Base-by-base conservation (phyloP, 1,284 basidiomycete species). In the Trichosporon ovoides region DNA sequence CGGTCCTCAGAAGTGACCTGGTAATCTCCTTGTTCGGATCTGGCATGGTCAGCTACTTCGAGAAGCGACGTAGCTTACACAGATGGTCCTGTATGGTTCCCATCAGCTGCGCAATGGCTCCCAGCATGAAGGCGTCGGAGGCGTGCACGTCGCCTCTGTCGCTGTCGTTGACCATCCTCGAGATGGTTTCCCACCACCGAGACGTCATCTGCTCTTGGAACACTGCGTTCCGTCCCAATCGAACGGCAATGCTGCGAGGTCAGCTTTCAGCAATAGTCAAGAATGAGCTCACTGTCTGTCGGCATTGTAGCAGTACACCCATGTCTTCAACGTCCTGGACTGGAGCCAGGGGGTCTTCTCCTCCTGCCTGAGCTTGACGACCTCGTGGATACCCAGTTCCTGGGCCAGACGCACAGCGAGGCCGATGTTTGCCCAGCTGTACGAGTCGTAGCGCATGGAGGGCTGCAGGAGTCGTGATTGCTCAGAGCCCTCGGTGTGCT, bases 151-250 rank as follows among this genome's bases (percentile, higher is more conserved):
- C 56, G 36, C 43, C 43, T 31, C 40, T 50, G n/a, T 31, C 18
- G 19, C 43, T 22, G 34, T 40, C 19, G 9, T 38, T 38, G 28
- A 60, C 52, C 14, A 53, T 31, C 11, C n/a, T 52, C 2, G 58
- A 56, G n/a, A 60, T 33, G 3, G 33, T 24, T 19, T 61, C 60
- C 60, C 60, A 61, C 60, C 60, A 61, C 3, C 57, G 60, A 24
- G 60, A 58, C 14, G 56, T 58, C 60, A 58, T 61, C 16, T 57
- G 43, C 38, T 53, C 51, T 14, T 58, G 57, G 24, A 58, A 49
- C 19, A 61, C 60, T 4, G 60, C 57, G n/a, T 58, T 61, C 13
- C 60, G 60, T 3, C 60, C 60, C 1, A 58, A 46, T 7, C 60
- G 53, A 11, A 58, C 54, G 5, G 60, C 57, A 13, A 61, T 56